Percentiles rank a stretch among this genome's conserved stretches.
Evolutionary conservation across 1,284 basidiomycete species (phyloP).

Genomic region (Leccinum griseonigrum): DNA sequence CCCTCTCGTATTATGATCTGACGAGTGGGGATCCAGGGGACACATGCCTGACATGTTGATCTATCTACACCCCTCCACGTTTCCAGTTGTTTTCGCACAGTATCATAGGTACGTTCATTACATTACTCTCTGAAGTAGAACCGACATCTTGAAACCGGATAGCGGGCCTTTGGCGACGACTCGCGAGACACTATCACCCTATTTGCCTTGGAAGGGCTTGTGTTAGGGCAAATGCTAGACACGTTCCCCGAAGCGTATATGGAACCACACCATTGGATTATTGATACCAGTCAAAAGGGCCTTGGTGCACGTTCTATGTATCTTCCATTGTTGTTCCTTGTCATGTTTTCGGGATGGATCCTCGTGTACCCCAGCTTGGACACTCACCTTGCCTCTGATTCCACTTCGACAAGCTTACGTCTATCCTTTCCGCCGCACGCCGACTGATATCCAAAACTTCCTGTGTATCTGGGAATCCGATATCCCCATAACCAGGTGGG

Average conservation of each 20-base stretch:
- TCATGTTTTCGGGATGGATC: conserved; percentile 9
- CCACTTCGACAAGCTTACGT: conserved; percentile 55
- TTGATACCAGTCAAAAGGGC: conserved; percentile 17
- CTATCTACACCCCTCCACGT: conserved; percentile 35
- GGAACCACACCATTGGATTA: conserved; percentile 1
- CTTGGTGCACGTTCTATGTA: conserved; percentile 21
- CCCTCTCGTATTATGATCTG: background rate
- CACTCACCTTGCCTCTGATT: conserved; percentile 54
- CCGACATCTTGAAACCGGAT: background rate
- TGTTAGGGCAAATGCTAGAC: conserved; percentile 26
- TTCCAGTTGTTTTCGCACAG: conserved; percentile 37
- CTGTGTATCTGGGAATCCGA: conserved; percentile 86
- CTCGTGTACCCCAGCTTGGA: background rate
- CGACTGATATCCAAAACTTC: conserved; percentile 72
- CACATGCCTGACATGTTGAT: conserved; percentile 29
- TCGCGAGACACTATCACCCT: conserved; percentile 32
- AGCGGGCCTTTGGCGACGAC: conserved; percentile 33
- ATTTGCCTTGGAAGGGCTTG: conserved; percentile 30
- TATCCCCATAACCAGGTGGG: conserved; percentile 86
- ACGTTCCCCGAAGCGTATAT: conserved; percentile 29
- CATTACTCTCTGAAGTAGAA: background rate
- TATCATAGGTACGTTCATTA: conserved; percentile 32
- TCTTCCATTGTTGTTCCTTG: conserved; percentile 27
- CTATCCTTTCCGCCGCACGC: conserved; percentile 65
- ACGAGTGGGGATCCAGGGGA: conserved; percentile 28